Percentiles rank a stretch among this genome's conserved stretches.
Evolutionary conservation across 352 stramenopile genomes (phyloP).

Genomic region (Pythium dissotocum): DNA sequence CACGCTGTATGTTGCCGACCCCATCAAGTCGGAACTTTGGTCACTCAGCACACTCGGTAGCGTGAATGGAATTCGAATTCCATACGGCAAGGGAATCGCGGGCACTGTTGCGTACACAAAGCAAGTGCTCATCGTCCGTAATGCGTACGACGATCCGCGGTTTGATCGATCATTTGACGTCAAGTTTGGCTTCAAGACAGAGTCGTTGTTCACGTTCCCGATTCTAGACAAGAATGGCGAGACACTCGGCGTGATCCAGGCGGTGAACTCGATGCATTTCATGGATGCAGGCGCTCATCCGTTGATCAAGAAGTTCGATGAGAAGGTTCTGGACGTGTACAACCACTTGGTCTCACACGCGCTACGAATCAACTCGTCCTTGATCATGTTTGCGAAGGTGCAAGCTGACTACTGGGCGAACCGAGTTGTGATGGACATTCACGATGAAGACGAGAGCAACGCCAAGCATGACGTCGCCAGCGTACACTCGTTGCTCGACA

Average conservation of each 20-base stretch:
- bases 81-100: slow-evolving; percentile 74
- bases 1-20: slow-evolving; percentile 73
- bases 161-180: slow-evolving; percentile 84
- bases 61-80: slow-evolving; percentile 74
- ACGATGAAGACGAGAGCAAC: slow-evolving; percentile 34
- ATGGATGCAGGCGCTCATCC: slow-evolving; percentile 43
- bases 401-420: slow-evolving; percentile 77
- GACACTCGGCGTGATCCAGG: slow-evolving; percentile 67
- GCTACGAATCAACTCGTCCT: slow-evolving; percentile 67
- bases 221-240: slow-evolving; percentile 67
- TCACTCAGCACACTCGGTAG: slow-evolving; percentile 67
- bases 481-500: slow-evolving; percentile 65
- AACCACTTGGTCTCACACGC: slow-evolving; percentile 58
- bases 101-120: slow-evolving; percentile 64
- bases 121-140: slow-evolving; percentile 56
- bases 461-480: slow-evolving; percentile 64
- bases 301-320: slow-evolving; percentile 59
- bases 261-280: slow-evolving; percentile 59
- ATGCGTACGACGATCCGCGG: slow-evolving; percentile 74
- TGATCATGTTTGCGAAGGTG: slow-evolving; percentile 84
- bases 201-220: slow-evolving; percentile 72
- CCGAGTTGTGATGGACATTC: slow-evolving; percentile 41
- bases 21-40: slow-evolving; percentile 77
- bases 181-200: slow-evolving; percentile 83
- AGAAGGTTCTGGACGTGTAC: slow-evolving; percentile 63